Evolutionary conservation across 2,329 filamentous ascomycete genomes (phyloP), one percentile per base, ranked within the genome.

Genomic region (Pseudogymnoascus sp.): DNA sequence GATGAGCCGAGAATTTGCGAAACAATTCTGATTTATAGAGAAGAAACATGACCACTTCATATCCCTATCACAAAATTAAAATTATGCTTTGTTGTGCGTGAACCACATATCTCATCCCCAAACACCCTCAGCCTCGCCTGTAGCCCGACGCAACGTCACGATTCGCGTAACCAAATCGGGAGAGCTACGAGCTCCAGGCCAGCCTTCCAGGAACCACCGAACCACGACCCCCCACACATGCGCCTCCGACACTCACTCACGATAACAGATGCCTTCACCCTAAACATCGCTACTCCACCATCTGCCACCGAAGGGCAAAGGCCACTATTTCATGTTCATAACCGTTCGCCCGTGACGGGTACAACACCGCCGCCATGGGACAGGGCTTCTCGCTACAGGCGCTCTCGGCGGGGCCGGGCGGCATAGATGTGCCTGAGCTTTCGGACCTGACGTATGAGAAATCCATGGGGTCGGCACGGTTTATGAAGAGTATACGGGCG

Each of bases 401-500:
- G 73, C 89, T 96, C 68, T 95, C 92, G 63, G 91, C 91, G 67
- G 95, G 93, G 74, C 90, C 91, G 63, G 93, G 93, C 64, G 91
- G 92, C 70, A 96, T 99, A 75, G 93, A 99, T 75, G 86, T 96
- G 29, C 89, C 93, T 40, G 93, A 99, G 79, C 85, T 99, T 45
- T 85, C 90, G 47, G 95, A 97, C 73, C 80, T 97, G 65, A 86
- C 88, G 39, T 96, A 97, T 78, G 95, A 99, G 77, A 92, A 89
- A 76, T 91, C 91, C 37, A 85, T 99, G 72, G 93, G 93, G 59
- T 91, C 89, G 68, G 92, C 91, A 23, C 87, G 95, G 39, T 97
- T 99, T 72, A 95, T 99, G 88, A 97, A 97, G 77, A 95, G 91
- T 67, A 93, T 97, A 68, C 86, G 93, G 68, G 95, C 93, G 23